These are phyloP conservation scores for Lindgomyces ingoldianus DNA, from an alignment of 495 filamentous ascomycete species.

Conservation along the genomic window DNA sequence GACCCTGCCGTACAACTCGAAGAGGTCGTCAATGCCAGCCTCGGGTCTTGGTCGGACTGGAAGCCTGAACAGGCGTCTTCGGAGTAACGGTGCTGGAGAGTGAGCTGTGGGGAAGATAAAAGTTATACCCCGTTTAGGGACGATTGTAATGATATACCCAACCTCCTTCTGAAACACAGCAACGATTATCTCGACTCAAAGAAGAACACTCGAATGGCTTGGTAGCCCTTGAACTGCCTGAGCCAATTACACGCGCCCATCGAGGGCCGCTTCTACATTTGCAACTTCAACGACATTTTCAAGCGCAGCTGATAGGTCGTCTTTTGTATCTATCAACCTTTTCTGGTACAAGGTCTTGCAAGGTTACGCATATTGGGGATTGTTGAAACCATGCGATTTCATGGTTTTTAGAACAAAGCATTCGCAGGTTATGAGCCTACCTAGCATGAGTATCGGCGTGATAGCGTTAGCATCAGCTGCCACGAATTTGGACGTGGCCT, in stretches of 20 bases:
- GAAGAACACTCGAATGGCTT: not conserved
- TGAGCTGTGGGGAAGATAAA: constrained; percentile 3
- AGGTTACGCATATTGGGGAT: not conserved
- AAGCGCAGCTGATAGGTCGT: not conserved
- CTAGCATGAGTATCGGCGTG: constrained; percentile 5
- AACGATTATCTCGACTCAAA: not conserved
- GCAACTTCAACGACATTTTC: not conserved
- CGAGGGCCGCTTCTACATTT: no score
- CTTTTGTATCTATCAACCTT: not conserved
- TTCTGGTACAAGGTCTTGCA: constrained; percentile 4
- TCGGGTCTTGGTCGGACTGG: constrained; percentile 20
- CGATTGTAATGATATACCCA: constrained; percentile 31
- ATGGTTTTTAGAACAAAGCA: not conserved
- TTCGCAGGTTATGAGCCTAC: not conserved
- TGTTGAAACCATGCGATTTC: not conserved
- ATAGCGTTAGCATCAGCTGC: not conserved
- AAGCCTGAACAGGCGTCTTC: constrained; percentile 25
- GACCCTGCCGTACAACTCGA: constrained; percentile 10
- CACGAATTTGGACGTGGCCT: no score
- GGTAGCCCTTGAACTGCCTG: no score
- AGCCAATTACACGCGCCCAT: no score
- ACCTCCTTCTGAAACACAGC: constrained; percentile 3
- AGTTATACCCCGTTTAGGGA: constrained; percentile 10
- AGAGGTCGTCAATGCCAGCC: constrained; percentile 4
- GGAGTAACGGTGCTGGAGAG: constrained; percentile 27